These are phyloP conservation scores for Leavenworthia alabamica DNA, from an alignment of 345 rosid genomes.

Conservation along the genomic window DNA sequence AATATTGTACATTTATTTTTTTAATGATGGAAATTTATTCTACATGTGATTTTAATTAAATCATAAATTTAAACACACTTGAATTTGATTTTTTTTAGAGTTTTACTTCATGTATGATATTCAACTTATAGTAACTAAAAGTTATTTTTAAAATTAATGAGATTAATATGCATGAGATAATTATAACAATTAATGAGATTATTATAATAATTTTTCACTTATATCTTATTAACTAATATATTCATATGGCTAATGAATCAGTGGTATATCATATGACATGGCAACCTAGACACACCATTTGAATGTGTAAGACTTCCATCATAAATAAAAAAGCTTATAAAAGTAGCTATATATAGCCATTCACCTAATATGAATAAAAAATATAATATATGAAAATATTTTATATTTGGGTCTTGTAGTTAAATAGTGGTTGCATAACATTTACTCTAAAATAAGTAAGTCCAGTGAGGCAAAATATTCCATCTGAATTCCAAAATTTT, in stretches of 20 bases:
- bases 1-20: no score
- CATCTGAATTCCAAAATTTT: conserved; percentile 3
- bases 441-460: neutral
- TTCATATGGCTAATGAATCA: neutral
- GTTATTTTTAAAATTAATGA: no score
- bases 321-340: neutral
- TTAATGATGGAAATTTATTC: neutral
- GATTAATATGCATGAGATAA: no score
- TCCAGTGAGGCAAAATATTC: conserved; percentile 11
- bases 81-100: no score
- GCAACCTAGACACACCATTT: neutral
- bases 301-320: neutral
- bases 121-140: no score
- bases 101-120: no score
- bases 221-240: neutral
- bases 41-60: neutral
- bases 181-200: no score
- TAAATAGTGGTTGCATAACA: neutral
- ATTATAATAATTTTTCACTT: neutral
- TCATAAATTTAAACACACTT: no score
- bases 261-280: neutral
- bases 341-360: neutral
- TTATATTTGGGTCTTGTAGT: neutral
- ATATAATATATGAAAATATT: neutral
- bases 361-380: neutral